Evolutionary conservation across 31 red algal species (phyloP).

Genomic region (Odonthalia washingtoniensis): DNA sequence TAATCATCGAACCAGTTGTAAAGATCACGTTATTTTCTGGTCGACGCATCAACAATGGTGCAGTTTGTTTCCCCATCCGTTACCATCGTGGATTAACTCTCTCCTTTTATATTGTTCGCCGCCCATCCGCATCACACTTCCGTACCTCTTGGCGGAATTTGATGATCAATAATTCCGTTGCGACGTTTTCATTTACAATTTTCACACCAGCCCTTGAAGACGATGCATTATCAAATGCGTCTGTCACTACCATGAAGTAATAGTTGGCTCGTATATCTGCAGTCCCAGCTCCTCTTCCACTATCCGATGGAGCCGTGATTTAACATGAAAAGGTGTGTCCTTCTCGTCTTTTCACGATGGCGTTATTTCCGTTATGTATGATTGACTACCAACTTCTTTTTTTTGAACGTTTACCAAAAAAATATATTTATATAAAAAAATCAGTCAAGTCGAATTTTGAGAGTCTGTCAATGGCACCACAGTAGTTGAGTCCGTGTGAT

Average conservation of each 20-base stretch:
- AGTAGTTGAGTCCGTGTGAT: conserved; percentile 45
- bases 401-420: no score
- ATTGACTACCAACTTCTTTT: no score
- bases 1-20: conserved; percentile 89
- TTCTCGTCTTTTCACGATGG: no score
- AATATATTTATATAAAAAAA: no score
- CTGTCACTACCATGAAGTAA: no score
- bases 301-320: conserved; percentile 84
- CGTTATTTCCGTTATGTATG: no score
- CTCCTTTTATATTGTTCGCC: no score
- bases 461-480: conserved; percentile 54
- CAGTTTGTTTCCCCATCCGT: conserved; percentile 71
- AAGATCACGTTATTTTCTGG: conserved; percentile 69
- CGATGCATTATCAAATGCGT: no score
- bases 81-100: conserved; percentile 28
- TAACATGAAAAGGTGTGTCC: no score
- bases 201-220: no score
- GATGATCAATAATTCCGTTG: conserved; percentile 76
- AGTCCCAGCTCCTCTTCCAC: conserved; percentile 64
- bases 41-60: conserved; percentile 88
- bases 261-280: no score
- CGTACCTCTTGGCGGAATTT: conserved; percentile 82
- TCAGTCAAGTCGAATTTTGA: conserved; percentile 33
- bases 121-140: conserved; percentile 83
- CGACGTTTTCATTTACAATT: no score